Evolutionary conservation across 192 early-diverging fungal species (phyloP).

Genomic region (Linnemannia zychae): DNA sequence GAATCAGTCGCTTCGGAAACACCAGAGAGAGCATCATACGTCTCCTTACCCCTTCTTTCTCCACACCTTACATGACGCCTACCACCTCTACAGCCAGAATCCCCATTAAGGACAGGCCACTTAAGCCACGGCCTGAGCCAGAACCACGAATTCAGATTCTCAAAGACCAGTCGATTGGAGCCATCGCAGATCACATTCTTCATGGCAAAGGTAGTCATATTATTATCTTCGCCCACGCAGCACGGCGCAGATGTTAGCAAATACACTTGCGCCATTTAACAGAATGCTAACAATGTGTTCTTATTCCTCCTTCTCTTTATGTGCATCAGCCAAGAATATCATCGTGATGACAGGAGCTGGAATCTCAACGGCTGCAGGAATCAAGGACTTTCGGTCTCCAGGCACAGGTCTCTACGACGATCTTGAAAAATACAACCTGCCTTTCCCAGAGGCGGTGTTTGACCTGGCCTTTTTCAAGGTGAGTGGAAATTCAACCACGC

Average conservation of each 20-base stretch:
- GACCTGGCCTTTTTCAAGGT: constrained; percentile 88
- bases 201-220: constrained; percentile 47
- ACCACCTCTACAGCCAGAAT: constrained; percentile 13
- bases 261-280: not conserved
- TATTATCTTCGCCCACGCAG: not conserved
- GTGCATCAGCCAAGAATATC: constrained; percentile 68
- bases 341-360: constrained; percentile 95
- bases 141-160: constrained; percentile 45
- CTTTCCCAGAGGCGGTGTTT: constrained; percentile 96
- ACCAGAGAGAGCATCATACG: not conserved
- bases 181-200: constrained; percentile 57
- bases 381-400: constrained; percentile 95
- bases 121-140: constrained; percentile 42
- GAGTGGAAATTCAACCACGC: not conserved
- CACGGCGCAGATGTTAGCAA: not conserved
- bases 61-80: not conserved
- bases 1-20: not conserved
- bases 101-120: constrained; percentile 36
- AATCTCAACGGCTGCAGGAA: constrained; percentile 85
- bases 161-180: constrained; percentile 40
- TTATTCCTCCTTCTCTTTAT: not conserved
- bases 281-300: not conserved
- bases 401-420: constrained; percentile 96
- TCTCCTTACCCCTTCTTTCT: not conserved
- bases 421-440: constrained; percentile 89